Conservation (phyloP, 345 rosid genomes). For the Murraya paniculata region DNA sequence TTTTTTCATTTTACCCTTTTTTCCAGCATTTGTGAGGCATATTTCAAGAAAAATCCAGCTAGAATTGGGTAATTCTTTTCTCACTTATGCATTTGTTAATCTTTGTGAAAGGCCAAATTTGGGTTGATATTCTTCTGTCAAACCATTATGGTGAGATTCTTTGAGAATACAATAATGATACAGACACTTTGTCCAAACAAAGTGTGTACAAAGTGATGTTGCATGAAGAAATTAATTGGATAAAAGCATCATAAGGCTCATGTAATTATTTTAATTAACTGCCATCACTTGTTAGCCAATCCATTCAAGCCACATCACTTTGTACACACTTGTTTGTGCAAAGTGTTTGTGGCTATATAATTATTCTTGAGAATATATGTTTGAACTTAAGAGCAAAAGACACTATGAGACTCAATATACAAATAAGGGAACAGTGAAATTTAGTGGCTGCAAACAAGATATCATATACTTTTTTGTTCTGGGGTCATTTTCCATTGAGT, state of each 20-base stretch:
- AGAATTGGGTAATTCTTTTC: constrained; percentile 64
- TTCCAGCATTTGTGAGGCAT: constrained; percentile 91
- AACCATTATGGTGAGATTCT: background rate
- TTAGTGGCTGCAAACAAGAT: background rate
- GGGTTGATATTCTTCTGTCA: background rate
- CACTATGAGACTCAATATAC: background rate
- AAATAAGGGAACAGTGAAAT: background rate
- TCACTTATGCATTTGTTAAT: background rate
- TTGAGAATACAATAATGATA: no score
- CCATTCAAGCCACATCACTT: no score
- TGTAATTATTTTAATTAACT: no score
- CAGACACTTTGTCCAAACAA: no score
- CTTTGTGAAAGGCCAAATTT: background rate
- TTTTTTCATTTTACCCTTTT: constrained; percentile 1
- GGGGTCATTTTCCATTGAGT: background rate
- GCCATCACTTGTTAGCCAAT: no score
- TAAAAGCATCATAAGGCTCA: no score
- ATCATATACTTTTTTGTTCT: background rate
- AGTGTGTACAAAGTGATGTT: no score
- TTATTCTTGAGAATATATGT: background rate
- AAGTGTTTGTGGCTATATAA: no score
- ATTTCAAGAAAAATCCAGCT: constrained; percentile 76
- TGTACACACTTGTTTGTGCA: no score
- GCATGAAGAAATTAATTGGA: no score
- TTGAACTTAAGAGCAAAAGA: background rate